Evolutionary conservation across 2,329 filamentous ascomycete species (phyloP), one percentile per base, ranked within the genome.

Genomic region (Nannizzia gypsea): DNA sequence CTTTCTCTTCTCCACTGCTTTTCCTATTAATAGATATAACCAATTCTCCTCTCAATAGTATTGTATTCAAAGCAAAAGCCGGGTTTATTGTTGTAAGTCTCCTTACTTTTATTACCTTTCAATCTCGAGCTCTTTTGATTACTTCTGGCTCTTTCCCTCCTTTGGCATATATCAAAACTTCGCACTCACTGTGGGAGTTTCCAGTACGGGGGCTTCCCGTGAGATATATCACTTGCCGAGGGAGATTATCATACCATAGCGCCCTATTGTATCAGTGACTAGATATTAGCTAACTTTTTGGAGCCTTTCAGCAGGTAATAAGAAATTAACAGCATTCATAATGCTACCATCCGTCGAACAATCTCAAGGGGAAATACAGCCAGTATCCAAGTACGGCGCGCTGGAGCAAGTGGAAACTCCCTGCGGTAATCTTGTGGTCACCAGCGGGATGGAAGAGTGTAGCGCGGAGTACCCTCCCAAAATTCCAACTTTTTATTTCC

Each of bases 391-490:
- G 20, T 34, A 34, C 15, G 6, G 5, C 13, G 3, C 2, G 4
- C 15, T 26, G 1, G 26, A 54, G 24, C 48, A 31, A 17, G 26
- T 54, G 26, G 17, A 34, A n/a, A 48, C 40, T 11, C 34, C 55
- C 11, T 60, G 59, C n/a, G 63, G 63, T 13, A 59, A 60, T 11
- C 42, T 64, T 22, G 17, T 52, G n/a, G 40, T 64, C 38, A 60
- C 57, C 3, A 11, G 44, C 11, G 63, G 63, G 2, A 56, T 26
- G 28, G 63, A 63, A 28, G 31, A 61, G 9, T 59, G 61, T 59
- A 57, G 59, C 6, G 61, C 57, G 22, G 15, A 57, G 9, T 55
- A 62, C 24, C 63, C 63, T 20, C 61, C 63, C 13, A 56, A 40
- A 15, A 15, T 57, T 24, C 38, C 40, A 13, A 44, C 38, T 15